A percentile compares a stretch with the other conserved stretches of the same genome.
phyloP scores from a whole-genome alignment of 148 eudicot species.

The Nepenthes gracilis region DNA sequence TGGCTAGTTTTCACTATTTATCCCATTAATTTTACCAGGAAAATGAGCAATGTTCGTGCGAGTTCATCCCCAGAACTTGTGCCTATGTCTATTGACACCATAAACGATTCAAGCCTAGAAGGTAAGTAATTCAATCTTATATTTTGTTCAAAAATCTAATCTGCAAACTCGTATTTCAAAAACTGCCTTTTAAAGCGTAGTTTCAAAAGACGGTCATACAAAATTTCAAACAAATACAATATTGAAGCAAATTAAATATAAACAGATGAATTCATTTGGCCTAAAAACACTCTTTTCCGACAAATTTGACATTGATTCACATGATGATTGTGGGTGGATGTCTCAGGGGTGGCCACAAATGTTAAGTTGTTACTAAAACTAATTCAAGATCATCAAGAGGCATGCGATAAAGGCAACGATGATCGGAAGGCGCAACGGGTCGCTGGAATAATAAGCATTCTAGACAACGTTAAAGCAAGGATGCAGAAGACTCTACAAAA shows the following conservation, averaged over 20 bases:
- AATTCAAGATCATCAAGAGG: slow-evolving; percentile 77
- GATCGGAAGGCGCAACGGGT: slow-evolving; percentile 56
- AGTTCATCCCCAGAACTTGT: slow-evolving; percentile 45
- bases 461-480: slow-evolving; percentile 56
- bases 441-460: slow-evolving; percentile 75
- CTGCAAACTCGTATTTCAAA: too few species aligned
- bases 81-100: slow-evolving; percentile 13
- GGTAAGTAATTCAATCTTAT: slow-evolving; percentile 20
- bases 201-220: too few species aligned
- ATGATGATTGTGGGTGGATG: neutral
- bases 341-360: slow-evolving; percentile 63
- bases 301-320: too few species aligned
- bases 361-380: slow-evolving; percentile 61
- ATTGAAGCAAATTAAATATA: too few species aligned
- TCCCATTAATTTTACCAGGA: neutral
- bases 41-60: slow-evolving; percentile 41
- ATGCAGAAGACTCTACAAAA: slow-evolving; percentile 51
- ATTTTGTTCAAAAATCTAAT: too few species aligned
- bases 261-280: too few species aligned
- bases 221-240: too few species aligned
- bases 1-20: too few species aligned
- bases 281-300: too few species aligned
- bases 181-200: too few species aligned
- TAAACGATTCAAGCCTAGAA: slow-evolving; percentile 56
- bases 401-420: slow-evolving; percentile 34